Evolutionary conservation across 352 stramenopile genomes (phyloP).

Genomic region (Globisporangium echinulatum): DNA sequence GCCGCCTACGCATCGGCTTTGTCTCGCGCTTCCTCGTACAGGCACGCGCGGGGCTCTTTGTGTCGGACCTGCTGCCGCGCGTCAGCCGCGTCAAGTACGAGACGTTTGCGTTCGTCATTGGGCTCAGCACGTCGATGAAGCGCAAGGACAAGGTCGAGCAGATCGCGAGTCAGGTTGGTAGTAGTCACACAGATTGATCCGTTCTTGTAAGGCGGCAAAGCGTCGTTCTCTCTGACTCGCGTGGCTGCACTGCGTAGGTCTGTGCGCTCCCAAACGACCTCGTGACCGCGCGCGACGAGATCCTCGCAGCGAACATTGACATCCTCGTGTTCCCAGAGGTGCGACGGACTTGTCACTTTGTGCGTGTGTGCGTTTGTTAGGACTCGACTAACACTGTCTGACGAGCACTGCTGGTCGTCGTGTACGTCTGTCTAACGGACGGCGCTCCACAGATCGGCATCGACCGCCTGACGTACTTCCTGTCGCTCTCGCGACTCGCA

Average conservation of each 20-base stretch:
- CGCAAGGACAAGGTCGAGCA: constrained; percentile 31
- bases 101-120: constrained; percentile 58
- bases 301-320: constrained; percentile 44
- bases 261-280: constrained; percentile 47
- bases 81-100: constrained; percentile 61
- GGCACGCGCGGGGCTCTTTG: constrained; percentile 40
- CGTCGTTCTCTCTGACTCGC: no score
- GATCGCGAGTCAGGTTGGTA: constrained; percentile 41
- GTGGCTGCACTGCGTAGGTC: constrained; percentile 25
- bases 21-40: constrained; percentile 59
- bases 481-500: constrained; percentile 60
- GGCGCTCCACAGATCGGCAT: constrained; percentile 45
- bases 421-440: no score
- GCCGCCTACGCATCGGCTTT: constrained; percentile 56
- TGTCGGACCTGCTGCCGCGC: constrained; percentile 54
- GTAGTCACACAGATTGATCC: not conserved
- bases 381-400: no score
- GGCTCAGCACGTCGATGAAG: constrained; percentile 52
- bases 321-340: constrained; percentile 73
- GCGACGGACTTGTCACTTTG: not conserved
- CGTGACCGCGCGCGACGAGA: constrained; percentile 33
- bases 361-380: no score
- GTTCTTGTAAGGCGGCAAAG: not conserved
- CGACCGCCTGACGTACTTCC: constrained; percentile 74
- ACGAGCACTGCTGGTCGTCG: no score